These are phyloP conservation scores for Vigna angularis DNA, from an alignment of 306 rosid genomes.

Conservation along the genomic window DNA sequence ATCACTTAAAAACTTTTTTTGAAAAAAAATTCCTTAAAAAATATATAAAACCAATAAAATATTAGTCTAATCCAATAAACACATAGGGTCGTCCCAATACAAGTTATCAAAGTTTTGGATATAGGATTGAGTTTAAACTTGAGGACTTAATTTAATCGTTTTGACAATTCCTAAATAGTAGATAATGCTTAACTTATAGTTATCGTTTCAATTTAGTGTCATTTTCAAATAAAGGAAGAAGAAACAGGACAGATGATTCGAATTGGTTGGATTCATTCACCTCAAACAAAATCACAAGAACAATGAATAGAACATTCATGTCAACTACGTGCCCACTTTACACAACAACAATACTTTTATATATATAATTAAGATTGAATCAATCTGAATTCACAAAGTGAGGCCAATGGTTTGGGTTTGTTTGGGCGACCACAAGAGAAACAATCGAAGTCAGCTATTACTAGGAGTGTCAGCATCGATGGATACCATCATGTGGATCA, in stretches of 20 bases:
- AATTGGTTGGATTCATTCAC: background rate
- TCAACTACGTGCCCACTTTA: slow-evolving; percentile 14
- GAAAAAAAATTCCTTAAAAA: too few relatives aligned
- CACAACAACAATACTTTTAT: background rate
- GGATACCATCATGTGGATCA: slow-evolving; percentile 30
- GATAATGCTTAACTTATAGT: background rate
- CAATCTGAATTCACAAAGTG: slow-evolving; percentile 25
- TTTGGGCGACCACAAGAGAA: background rate
- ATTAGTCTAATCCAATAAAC: too few relatives aligned
- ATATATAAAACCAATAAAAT: too few relatives aligned
- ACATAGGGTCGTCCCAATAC: too few relatives aligned
- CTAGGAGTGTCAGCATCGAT: background rate
- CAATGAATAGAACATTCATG: background rate
- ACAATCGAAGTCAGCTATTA: slow-evolving; percentile 30
- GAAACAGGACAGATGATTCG: background rate
- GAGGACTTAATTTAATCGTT: background rate
- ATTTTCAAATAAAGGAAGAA: background rate
- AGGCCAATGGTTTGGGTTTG: background rate
- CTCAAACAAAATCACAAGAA: background rate
- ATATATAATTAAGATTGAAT: slow-evolving; percentile 31
- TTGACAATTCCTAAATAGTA: background rate
- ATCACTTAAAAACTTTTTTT: too few relatives aligned
- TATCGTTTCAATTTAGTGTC: background rate
- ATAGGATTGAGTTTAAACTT: background rate
- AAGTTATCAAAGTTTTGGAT: too few relatives aligned